These are phyloP conservation scores for Multifurca ochricompacta DNA, from an alignment of 768 basidiomycete species.

Conservation along the genomic window DNA sequence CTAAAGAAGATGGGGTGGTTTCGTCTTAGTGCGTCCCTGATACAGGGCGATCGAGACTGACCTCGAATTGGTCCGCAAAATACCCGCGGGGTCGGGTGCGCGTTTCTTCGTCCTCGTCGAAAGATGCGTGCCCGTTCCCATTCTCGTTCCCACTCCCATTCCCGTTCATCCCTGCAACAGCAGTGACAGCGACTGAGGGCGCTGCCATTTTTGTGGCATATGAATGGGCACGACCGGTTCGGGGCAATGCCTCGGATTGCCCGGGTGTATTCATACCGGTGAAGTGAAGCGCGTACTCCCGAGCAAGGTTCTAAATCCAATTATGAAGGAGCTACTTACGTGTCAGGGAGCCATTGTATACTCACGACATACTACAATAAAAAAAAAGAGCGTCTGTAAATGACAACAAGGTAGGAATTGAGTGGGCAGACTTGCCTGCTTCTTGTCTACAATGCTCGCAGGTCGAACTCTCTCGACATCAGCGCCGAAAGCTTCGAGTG, in stretches of 20 bases:
- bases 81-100: constrained; percentile 61
- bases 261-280: constrained; percentile 36
- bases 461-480: constrained; percentile 87
- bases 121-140: constrained; percentile 24
- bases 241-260: background rate
- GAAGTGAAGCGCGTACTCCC: constrained; percentile 68
- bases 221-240: constrained; percentile 7
- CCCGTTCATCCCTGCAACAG: constrained; percentile 31
- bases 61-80: constrained; percentile 97
- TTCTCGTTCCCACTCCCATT: constrained; percentile 31
- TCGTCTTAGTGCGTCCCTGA: background rate
- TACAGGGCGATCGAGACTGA: constrained; percentile 17
- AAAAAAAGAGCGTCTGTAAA: constrained; percentile 13
- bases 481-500: constrained; percentile 77
- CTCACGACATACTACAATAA: constrained; percentile 30
- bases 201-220: constrained; percentile 32
- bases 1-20: constrained; percentile 30
- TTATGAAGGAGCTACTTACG: background rate
- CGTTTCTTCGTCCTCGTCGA: constrained; percentile 36
- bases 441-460: constrained; percentile 94
- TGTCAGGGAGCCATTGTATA: constrained; percentile 10
- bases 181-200: constrained; percentile 46
- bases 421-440: constrained; percentile 51
- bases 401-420: constrained; percentile 17
- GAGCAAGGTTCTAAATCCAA: constrained; percentile 72